Base-by-base conservation (phyloP, 495 filamentous ascomycete genomes). In the Aspergillus cavernicola region DNA sequence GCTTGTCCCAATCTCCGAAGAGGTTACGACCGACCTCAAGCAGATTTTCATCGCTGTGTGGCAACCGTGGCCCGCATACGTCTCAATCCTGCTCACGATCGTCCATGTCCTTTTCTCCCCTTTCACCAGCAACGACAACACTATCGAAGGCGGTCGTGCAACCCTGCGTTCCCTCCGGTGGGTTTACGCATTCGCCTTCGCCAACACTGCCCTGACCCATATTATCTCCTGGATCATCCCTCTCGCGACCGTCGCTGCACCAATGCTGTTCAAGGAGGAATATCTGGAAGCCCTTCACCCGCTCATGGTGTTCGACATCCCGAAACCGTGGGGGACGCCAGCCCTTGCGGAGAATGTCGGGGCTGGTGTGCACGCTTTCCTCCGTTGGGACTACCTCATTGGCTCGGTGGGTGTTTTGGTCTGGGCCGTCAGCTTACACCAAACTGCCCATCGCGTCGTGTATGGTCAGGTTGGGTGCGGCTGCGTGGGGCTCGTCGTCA, bases 361-460 rank as follows among this genome's bases (percentile, higher is more conserved):
- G 4, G 61, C 70, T 15, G 73, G 83, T 8, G 72, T 77, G 8
- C 73, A 74, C 44, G 66, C 68, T 15, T 80, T 86, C 59, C 56
- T 85, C 23, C 77, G 79, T 38, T 85, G 78, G 71, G 84, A 87
- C 50, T 69, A 83, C 18, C 65, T 81, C 55, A 71, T 80, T 46
- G 81, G 78, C 4, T 73, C 74, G 7, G 48, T 57, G 6, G 73
- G 79, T 1, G 55, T 83, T 26, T 48, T 84, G 12, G 20, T 83
- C 6, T 87, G 84, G 84, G 76, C 80, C 2, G 46, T 75, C 10
- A 73, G 69, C 7, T 55, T 85, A 18, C 68, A 72, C 22, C 51
- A 44, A 8, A 59, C 63, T 37, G 70, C 70, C 6, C 68, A 80
- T 53, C 50, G 66, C 33, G 69, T 63, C 19, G 62, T 73, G 24